phyloP scores from a whole-genome alignment of 306 rosid species.

The Sindora glabra region DNA sequence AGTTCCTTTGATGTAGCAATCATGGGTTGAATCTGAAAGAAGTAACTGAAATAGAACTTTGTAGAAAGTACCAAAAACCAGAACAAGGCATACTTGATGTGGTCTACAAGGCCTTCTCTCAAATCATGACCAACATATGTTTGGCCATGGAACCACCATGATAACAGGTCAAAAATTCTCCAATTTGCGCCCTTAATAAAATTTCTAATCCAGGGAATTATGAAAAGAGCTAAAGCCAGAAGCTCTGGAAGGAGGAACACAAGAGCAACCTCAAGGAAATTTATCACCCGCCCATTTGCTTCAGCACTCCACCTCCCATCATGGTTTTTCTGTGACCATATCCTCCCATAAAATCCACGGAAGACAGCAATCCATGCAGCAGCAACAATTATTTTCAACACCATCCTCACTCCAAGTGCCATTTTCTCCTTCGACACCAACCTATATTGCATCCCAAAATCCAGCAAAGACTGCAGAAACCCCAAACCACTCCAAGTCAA shows the following conservation, averaged over 20 bases:
- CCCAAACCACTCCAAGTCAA: slow-evolving; percentile 85
- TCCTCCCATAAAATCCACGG: slow-evolving; percentile 63
- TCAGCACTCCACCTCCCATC: slow-evolving; percentile 57
- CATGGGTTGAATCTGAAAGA: slow-evolving; percentile 87
- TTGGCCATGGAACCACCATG: slow-evolving; percentile 95
- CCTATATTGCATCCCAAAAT: slow-evolving; percentile 67
- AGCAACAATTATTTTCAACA: slow-evolving; percentile 65
- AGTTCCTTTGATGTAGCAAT: slow-evolving; percentile 59
- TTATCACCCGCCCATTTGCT: slow-evolving; percentile 47
- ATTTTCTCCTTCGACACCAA: slow-evolving; percentile 79
- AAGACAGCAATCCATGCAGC: slow-evolving; percentile 65
- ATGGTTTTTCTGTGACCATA: slow-evolving; percentile 59
- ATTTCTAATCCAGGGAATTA: slow-evolving; percentile 83
- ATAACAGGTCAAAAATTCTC: slow-evolving; percentile 67
- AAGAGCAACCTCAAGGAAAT: slow-evolving; percentile 51
- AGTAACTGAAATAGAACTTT: slow-evolving; percentile 77
- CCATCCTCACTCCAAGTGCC: slow-evolving; percentile 74
- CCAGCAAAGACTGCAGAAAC: slow-evolving; percentile 70
- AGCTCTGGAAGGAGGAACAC: slow-evolving; percentile 76
- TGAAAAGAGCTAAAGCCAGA: slow-evolving; percentile 57
- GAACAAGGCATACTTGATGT: slow-evolving; percentile 65
- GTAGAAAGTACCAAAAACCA: slow-evolving; percentile 81
- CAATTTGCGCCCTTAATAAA: slow-evolving; percentile 80
- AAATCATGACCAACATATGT: slow-evolving; percentile 88
- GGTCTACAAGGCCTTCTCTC: slow-evolving; percentile 87